These are phyloP conservation scores for Voacanga thouarsii DNA, from an alignment of 257 asterid genomes.

Conservation along the genomic window DNA sequence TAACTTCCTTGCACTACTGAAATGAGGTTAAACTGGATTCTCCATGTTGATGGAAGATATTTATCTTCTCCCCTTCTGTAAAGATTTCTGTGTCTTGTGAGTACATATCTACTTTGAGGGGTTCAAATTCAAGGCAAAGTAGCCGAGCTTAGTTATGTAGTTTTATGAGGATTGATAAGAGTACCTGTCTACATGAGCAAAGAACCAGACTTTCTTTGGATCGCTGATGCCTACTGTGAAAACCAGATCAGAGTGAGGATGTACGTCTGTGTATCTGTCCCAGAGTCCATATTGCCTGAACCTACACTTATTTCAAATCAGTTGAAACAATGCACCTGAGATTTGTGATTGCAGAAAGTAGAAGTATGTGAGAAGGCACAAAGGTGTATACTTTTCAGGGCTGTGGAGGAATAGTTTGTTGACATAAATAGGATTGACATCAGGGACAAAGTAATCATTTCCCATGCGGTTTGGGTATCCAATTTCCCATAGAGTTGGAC, in stretches of 20 bases:
- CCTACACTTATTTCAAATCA: slow-evolving; percentile 15
- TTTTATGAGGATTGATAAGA: neutral
- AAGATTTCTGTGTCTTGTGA: neutral
- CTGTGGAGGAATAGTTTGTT: slow-evolving; percentile 45
- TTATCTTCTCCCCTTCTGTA: slow-evolving; percentile 40
- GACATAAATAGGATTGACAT: slow-evolving; percentile 49
- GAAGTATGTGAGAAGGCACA: neutral
- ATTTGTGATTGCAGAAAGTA: neutral
- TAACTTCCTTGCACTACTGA: slow-evolving; percentile 36
- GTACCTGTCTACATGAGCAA: slow-evolving; percentile 57
- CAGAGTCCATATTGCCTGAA: slow-evolving; percentile 56
- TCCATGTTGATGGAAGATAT: slow-evolving; percentile 52
- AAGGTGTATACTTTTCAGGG: slow-evolving; percentile 51
- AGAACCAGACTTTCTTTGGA: slow-evolving; percentile 60
- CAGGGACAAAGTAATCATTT: slow-evolving; percentile 36
- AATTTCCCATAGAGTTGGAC: slow-evolving; percentile 52
- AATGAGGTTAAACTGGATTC: slow-evolving; percentile 40
- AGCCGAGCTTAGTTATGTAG: neutral
- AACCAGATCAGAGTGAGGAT: slow-evolving; percentile 43
- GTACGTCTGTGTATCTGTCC: slow-evolving; percentile 52
- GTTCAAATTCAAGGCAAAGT: neutral
- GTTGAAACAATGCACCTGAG: neutral
- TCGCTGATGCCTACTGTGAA: slow-evolving; percentile 41
- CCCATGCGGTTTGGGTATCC: slow-evolving; percentile 54
- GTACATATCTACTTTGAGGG: neutral